phyloP scores from a whole-genome alignment of 805 yeast species.

The Ogataea naganishii region DNA sequence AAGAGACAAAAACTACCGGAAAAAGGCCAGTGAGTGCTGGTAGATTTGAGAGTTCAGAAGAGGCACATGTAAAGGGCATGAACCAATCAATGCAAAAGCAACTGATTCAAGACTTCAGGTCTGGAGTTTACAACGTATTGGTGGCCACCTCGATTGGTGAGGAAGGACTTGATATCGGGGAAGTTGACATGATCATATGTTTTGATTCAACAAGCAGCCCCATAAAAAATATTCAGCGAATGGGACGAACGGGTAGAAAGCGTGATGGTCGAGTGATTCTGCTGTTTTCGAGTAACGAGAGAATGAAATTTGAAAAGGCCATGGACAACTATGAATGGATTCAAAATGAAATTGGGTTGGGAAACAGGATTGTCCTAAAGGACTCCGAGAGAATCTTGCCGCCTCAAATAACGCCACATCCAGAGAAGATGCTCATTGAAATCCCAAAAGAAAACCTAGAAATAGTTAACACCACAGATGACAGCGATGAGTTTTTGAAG shows the following conservation, averaged over 20 bases:
- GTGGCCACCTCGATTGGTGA: slow-evolving; percentile 98
- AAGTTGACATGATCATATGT: slow-evolving; percentile 88
- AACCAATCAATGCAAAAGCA: slow-evolving; percentile 81
- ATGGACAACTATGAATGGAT: slow-evolving; percentile 75
- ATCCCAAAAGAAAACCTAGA: slow-evolving; percentile 66
- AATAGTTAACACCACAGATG: slow-evolving; percentile 40
- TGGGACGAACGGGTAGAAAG: slow-evolving; percentile 98
- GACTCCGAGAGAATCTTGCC: slow-evolving; percentile 68
- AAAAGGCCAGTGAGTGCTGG: slow-evolving; percentile 5
- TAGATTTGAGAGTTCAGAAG: slow-evolving; percentile 58
- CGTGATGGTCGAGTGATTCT: slow-evolving; percentile 78
- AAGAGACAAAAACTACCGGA: slow-evolving; percentile 22
- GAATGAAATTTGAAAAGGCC: slow-evolving; percentile 71
- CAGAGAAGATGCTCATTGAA: slow-evolving; percentile 47
- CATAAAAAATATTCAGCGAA: slow-evolving; percentile 84
- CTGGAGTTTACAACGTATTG: slow-evolving; percentile 65
- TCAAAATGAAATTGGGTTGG: slow-evolving; percentile 56
- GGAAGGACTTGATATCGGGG: slow-evolving; percentile 97
- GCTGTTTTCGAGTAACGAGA: slow-evolving; percentile 70
- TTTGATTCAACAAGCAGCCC: slow-evolving; percentile 93
- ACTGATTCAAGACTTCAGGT: slow-evolving; percentile 63
- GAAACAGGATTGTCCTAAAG: slow-evolving; percentile 32
- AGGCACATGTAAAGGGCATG: slow-evolving; percentile 81
- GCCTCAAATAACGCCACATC: slow-evolving; percentile 38
- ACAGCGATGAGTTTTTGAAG: slow-evolving; percentile 51